phyloP scores from a whole-genome alignment of 129 eudicot species.

The Helichrysum umbraculigerum region DNA sequence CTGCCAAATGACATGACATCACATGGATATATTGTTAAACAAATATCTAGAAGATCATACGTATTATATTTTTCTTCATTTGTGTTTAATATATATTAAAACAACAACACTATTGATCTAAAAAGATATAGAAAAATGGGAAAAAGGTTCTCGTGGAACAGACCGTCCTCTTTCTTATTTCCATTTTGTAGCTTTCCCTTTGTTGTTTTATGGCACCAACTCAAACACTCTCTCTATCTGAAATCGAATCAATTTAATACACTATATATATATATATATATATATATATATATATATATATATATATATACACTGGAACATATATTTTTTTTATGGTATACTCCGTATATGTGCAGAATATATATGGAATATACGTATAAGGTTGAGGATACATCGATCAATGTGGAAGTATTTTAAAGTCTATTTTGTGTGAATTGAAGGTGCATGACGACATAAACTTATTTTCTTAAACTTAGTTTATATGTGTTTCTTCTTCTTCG shows the following conservation, averaged over 20 bases:
- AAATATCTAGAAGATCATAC: no score
- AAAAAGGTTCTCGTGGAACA: constrained; percentile 50
- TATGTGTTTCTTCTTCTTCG: constrained; percentile 24
- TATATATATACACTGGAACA: no score
- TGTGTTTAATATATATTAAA: no score
- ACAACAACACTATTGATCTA: background rate
- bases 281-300: background rate
- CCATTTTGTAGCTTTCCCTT: constrained; percentile 53
- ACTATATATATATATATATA: background rate
- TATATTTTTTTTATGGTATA: no score
- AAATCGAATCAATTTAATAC: constrained; percentile 35
- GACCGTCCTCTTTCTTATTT: constrained; percentile 45
- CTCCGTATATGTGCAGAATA: background rate
- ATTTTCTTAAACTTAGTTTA: background rate
- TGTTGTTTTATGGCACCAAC: constrained; percentile 53
- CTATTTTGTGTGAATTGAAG: background rate
- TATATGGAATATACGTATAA: background rate
- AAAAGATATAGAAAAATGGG: constrained; percentile 13
- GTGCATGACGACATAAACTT: constrained; percentile 24
- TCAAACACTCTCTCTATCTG: constrained; percentile 14
- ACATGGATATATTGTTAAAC: no score
- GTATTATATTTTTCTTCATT: no score
- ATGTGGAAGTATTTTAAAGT: constrained; percentile 47
- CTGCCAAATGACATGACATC: no score
- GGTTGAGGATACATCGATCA: constrained; percentile 42